phyloP scores from a whole-genome alignment of 805 yeast genomes.

The Saccharomycopsis fermentans region DNA sequence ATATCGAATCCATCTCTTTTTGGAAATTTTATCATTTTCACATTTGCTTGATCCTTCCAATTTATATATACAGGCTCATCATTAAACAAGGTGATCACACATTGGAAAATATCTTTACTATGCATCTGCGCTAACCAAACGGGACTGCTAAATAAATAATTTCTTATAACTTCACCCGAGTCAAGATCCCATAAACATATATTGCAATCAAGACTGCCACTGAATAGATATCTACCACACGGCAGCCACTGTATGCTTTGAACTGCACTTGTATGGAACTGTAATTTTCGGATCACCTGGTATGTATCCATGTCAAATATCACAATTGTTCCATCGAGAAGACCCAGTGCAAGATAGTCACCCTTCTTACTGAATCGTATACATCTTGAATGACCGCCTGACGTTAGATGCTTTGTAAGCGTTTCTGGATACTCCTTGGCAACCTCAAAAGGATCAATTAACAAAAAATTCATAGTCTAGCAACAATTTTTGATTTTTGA shows the following conservation, averaged over 20 bases:
- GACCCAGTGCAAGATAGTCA: slow-evolving; percentile 78
- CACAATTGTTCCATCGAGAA: slow-evolving; percentile 61
- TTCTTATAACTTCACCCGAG: slow-evolving; percentile 31
- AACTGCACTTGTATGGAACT: slow-evolving; percentile 62
- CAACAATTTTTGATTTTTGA: neutral
- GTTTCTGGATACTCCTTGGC: slow-evolving; percentile 88
- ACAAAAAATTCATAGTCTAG: slow-evolving; percentile 58
- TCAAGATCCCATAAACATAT: slow-evolving; percentile 71
- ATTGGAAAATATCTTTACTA: slow-evolving; percentile 36
- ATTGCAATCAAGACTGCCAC: slow-evolving; percentile 75
- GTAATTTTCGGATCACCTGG: slow-evolving; percentile 44
- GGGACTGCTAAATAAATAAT: slow-evolving; percentile 52
- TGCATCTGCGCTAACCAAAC: slow-evolving; percentile 59
- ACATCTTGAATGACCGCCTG: slow-evolving; percentile 51
- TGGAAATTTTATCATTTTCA: slow-evolving; percentile 20
- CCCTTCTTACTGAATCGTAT: slow-evolving; percentile 65
- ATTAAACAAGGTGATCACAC: slow-evolving; percentile 59
- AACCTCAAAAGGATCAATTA: slow-evolving; percentile 84
- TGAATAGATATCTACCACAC: slow-evolving; percentile 58
- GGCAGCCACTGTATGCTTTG: slow-evolving; percentile 69
- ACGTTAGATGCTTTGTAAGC: slow-evolving; percentile 57
- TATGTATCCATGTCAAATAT: slow-evolving; percentile 65
- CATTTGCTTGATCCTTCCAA: slow-evolving; percentile 21
- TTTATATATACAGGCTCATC: slow-evolving; percentile 48
- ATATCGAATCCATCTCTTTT: slow-evolving; percentile 18